Evolutionary conservation across 768 basidiomycete genomes (phyloP), one percentile per base, ranked within the genome.

Genomic region (Phylloporus rhodoxanthus): DNA sequence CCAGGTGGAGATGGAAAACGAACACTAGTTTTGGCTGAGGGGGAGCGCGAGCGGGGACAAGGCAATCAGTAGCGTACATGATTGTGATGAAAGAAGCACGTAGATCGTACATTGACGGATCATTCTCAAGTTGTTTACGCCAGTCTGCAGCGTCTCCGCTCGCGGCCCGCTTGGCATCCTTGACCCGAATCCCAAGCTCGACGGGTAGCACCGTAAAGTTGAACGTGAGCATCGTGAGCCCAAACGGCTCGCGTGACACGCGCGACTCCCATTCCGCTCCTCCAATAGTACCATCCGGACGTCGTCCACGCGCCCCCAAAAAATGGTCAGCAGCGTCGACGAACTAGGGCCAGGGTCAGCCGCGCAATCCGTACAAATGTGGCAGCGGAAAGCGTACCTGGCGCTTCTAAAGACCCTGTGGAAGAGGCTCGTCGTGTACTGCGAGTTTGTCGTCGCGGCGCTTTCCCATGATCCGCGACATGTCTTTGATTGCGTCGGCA

Each of bases 191-290:
- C 19, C 64, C 43, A 14, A 52, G 37, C 37, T 66, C 66, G 8
- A 66, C 50, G 2, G 66, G 56, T 5, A 68, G 11, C 9, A 60
- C 53, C 2, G 59, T 64, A 8, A 47, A 45, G 58, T 90, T 84
- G 71, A 88, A 84, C 7, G 63, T 61, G 4, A 66, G 39, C 4
- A 90, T 59, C 1, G 88, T 87, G 32, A 88, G 65, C 0, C 88
- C 87, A 45, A 72, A 68, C 1, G 68, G 77, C 44, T 74, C 66
- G 39, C 75, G 72, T n/a, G n/a, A n/a, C 15, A 80, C 60, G 19
- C 75, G 70, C 0, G 87, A 74, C 59, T 88, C 85, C 85, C 86
- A 91, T 9, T 80, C 80, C 85, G 78, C 55, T 91, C 88, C 29
- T 91, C 82, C 5, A 73, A 58, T 32, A 91, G 64, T 28, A 86